A percentile compares a stretch with the other conserved stretches of the same genome.
Evolutionary conservation across 768 basidiomycete genomes (phyloP).

Genomic region (Phlegmacium glaucopus): DNA sequence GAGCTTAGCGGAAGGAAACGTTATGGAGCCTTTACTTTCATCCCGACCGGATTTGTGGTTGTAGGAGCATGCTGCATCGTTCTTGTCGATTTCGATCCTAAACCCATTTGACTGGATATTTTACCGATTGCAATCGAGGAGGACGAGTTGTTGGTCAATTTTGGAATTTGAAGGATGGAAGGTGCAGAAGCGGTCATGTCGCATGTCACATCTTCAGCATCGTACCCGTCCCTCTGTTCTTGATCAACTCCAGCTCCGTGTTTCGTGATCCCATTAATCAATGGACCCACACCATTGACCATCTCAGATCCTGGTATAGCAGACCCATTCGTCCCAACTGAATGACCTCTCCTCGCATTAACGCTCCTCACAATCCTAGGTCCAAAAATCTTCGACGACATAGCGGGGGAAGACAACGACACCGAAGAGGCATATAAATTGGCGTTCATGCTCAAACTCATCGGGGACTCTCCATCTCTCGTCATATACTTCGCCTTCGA

Average conservation of each 20-base stretch:
- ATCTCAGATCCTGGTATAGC: neutral
- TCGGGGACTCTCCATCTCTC: slow-evolving; percentile 12
- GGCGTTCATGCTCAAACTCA: slow-evolving; percentile 16
- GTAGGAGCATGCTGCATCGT: slow-evolving; percentile 7
- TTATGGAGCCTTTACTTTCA: slow-evolving; percentile 12
- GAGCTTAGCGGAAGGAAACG: too few species aligned
- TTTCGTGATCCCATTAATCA: slow-evolving; percentile 4
- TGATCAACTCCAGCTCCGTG: neutral
- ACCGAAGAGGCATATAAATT: slow-evolving; percentile 10
- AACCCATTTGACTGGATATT: neutral
- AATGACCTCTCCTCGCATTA: slow-evolving; percentile 29
- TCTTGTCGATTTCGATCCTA: slow-evolving; percentile 19
- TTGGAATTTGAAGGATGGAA: slow-evolving; percentile 13
- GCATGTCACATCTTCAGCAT: slow-evolving; percentile 9
- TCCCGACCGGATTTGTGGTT: slow-evolving; percentile 1
- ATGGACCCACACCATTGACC: neutral
- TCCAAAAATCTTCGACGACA: slow-evolving; percentile 28
- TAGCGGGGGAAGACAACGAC: slow-evolving; percentile 2
- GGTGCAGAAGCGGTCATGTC: slow-evolving; percentile 25
- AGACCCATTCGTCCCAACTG: slow-evolving; percentile 1
- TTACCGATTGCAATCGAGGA: slow-evolving; percentile 2
- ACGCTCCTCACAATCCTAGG: slow-evolving; percentile 57
- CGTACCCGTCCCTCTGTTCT: neutral
- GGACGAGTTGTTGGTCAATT: too few species aligned
- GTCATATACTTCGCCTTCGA: slow-evolving; percentile 6